Evolutionary conservation across 352 stramenopile genomes (phyloP), one percentile per base, ranked within the genome.

Genomic region (Phytophthora citricola): DNA sequence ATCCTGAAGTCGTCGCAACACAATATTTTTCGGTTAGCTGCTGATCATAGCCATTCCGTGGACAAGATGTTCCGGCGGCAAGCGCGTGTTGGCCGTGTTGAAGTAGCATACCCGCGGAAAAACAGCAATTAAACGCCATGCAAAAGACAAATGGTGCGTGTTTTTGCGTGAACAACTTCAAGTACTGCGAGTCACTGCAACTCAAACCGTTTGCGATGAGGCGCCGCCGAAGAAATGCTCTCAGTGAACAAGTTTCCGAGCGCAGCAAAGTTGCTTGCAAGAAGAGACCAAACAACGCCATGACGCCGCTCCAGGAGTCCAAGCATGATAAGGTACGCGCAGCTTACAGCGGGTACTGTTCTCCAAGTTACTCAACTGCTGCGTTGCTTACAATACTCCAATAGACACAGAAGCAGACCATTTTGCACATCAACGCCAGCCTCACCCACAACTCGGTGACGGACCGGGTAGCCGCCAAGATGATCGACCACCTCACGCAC

Each of bases 391-490:
- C 29, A 32, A 32, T 8, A 4, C 11, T 8, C 31, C 31, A 12
- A 3, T n/a, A 43, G 58, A 54, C 31, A 8, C 65, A 88, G 70
- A 89, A 92, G 63, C 83, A 89, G 46, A 92, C 77, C n/a, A 74
- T 93, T 17, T 60, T 93, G 49, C 85, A 93, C 71, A 87, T 91
- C 72, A 91, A 93, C 50, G 76, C 79, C 2, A 93, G 82, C 69
- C 85, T 93, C 72, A 87, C 85, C 55, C 76, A 76, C 29, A 81
- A 87, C 58, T 93, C 85, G 38, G 76, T 91, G 36, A 91, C 85
- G 14, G 79, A 85, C 11, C 79, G 79, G 17, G 82, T 93, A 55
- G 83, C 82, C 4, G 84, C 70, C 26, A 83, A 80, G 27, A 87
- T 93, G 74, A 58, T 91, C 29, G 71, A 89, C 41, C 82, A 91